These are phyloP conservation scores for Daldinia childiae DNA, from an alignment of 495 filamentous ascomycete species.

Conservation along the genomic window DNA sequence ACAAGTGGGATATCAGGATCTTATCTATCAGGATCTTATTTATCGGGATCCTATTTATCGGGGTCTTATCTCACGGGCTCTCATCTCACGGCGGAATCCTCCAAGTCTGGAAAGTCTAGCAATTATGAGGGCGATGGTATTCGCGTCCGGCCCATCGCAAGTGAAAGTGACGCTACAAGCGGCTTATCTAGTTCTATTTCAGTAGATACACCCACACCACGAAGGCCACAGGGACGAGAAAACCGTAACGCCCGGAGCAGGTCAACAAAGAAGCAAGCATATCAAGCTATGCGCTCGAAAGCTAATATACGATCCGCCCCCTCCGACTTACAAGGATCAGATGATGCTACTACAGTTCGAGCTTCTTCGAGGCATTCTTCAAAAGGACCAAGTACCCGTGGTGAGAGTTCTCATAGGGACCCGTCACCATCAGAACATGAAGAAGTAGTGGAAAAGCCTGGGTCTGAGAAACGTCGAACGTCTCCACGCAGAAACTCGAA, in stretches of 20 bases:
- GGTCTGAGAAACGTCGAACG: constrained; percentile 43
- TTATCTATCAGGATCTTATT: constrained; percentile 15
- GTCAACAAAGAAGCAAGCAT: constrained; percentile 40
- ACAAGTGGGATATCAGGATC: constrained; percentile 28
- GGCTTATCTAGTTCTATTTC: constrained; percentile 16
- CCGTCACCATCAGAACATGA: constrained; percentile 61
- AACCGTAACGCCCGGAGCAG: constrained; percentile 48
- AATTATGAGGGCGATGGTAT: constrained; percentile 49
- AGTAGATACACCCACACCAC: constrained; percentile 11
- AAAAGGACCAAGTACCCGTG: constrained; percentile 36
- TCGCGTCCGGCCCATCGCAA: constrained; percentile 44
- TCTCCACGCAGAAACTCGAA: constrained; percentile 33
- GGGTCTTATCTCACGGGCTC: background rate
- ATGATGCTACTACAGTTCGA: constrained; percentile 45
- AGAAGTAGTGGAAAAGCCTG: constrained; percentile 51
- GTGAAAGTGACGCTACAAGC: constrained; percentile 46
- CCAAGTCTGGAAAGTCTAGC: constrained; percentile 36
- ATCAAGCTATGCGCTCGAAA: constrained; percentile 41
- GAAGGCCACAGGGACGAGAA: background rate
- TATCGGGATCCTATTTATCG: background rate
- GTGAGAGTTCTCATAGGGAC: constrained; percentile 33
- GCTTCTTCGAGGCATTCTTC: constrained; percentile 47
- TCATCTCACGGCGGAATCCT: constrained; percentile 8
- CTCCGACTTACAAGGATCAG: constrained; percentile 39
- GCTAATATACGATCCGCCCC: constrained; percentile 38